These are phyloP conservation scores for Diaporthe helianthi DNA, from an alignment of 2,329 filamentous ascomycete genomes.

Conservation along the genomic window DNA sequence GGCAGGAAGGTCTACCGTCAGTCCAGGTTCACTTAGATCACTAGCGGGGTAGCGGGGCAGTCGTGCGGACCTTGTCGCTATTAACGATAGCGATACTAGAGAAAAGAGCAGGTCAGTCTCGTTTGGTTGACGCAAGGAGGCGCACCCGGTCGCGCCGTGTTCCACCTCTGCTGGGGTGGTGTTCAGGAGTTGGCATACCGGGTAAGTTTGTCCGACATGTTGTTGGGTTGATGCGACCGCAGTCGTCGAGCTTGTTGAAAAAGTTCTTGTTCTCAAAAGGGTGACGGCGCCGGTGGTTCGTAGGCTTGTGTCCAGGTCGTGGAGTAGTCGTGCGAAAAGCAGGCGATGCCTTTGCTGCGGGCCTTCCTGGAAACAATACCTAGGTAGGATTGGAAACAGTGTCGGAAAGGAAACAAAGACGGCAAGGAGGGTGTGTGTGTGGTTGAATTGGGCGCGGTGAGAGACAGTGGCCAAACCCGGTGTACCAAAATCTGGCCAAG, in stretches of 20 bases:
- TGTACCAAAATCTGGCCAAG: slow-evolving; percentile 26
- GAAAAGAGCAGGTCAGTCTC: slow-evolving; percentile 19
- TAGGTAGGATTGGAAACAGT: slow-evolving; percentile 13
- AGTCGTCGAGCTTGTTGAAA: slow-evolving; percentile 28
- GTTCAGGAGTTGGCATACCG: slow-evolving; percentile 63
- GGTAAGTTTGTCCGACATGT: slow-evolving; percentile 93
- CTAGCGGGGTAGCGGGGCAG: slow-evolving; percentile 48
- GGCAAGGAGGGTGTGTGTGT: slow-evolving; percentile 5
- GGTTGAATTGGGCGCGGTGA: slow-evolving; percentile 18
- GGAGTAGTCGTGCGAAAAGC: not conserved
- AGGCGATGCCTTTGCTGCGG: not conserved
- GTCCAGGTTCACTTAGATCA: slow-evolving; percentile 42
- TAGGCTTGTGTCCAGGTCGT: not conserved
- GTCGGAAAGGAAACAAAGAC: slow-evolving; percentile 22
- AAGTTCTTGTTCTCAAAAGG: slow-evolving; percentile 14
- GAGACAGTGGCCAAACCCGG: slow-evolving; percentile 15
- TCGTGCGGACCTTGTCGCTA: slow-evolving; percentile 83
- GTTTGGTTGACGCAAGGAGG: slow-evolving; percentile 33
- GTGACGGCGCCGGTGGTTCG: not conserved
- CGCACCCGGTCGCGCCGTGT: not conserved
- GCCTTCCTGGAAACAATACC: slow-evolving; percentile 7
- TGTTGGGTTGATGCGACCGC: slow-evolving; percentile 41
- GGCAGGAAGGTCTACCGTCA: slow-evolving; percentile 39
- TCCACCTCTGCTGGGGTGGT: not conserved
- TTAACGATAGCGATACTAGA: slow-evolving; percentile 97